These are phyloP conservation scores for Hypocreales sp. DNA, from an alignment of 2,329 filamentous ascomycete genomes.

Conservation along the genomic window DNA sequence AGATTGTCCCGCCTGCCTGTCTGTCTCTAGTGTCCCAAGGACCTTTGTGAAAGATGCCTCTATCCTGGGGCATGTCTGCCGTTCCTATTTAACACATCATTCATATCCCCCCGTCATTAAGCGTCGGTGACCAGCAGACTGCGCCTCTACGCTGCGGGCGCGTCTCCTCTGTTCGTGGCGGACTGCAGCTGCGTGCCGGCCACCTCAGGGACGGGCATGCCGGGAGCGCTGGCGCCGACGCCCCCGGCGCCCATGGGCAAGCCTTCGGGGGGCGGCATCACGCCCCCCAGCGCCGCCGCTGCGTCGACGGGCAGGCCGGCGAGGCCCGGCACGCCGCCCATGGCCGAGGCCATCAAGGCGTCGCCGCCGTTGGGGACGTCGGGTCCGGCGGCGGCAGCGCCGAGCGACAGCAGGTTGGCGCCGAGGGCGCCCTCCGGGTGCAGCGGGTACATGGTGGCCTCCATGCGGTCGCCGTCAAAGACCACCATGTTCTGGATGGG, in stretches of 20 bases:
- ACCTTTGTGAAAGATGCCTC: too few relatives aligned
- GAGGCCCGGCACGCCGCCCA: slow-evolving; percentile 6
- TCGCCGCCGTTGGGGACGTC: slow-evolving; percentile 9
- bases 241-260: not conserved
- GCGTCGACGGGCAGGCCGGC: slow-evolving; percentile 6
- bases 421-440: slow-evolving; percentile 52
- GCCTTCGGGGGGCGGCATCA: too few relatives aligned
- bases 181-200: too few relatives aligned
- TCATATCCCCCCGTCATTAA: too few relatives aligned
- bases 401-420: slow-evolving; percentile 24
- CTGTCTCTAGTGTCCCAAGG: too few relatives aligned
- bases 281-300: not conserved
- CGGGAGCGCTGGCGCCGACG: not conserved
- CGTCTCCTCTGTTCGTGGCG: too few relatives aligned
- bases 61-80: too few relatives aligned
- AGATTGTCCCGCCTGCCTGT: too few relatives aligned
- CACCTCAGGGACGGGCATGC: not conserved
- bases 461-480: slow-evolving; percentile 72
- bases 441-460: slow-evolving; percentile 66
- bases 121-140: too few relatives aligned
- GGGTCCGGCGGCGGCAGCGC: slow-evolving; percentile 2
- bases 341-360: slow-evolving; percentile 9
- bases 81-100: too few relatives aligned
- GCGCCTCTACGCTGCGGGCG: too few relatives aligned
- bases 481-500: slow-evolving; percentile 90